Conservation (phyloP, 2,329 filamentous ascomycete genomes). For the Penicillium sp. region DNA sequence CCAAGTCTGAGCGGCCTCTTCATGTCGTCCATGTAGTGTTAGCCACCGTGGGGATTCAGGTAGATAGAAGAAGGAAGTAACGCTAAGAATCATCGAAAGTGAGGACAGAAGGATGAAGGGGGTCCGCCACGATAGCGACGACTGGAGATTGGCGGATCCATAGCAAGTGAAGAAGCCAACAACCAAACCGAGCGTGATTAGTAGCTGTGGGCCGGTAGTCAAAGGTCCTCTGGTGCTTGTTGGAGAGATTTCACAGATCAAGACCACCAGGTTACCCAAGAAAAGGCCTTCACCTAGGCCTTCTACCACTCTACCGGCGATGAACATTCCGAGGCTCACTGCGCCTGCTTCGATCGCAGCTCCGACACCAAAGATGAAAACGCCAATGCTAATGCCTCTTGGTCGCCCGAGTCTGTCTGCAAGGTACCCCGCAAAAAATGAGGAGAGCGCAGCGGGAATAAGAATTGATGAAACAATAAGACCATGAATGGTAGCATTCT, state of each 20-base stretch:
- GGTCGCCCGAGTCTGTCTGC: conserved; percentile 57
- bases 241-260: conserved; percentile 66
- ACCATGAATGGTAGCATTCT: conserved; percentile 59
- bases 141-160: conserved; percentile 53
- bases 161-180: conserved; percentile 65
- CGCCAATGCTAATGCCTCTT: conserved; percentile 54
- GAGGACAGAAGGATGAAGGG: conserved; percentile 57
- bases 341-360: conserved; percentile 57
- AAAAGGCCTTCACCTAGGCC: conserved; percentile 64
- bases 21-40: conserved; percentile 50
- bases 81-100: conserved; percentile 47
- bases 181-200: conserved; percentile 56
- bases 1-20: conserved; percentile 52
- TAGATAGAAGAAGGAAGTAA: conserved; percentile 47
- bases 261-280: conserved; percentile 60
- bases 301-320: conserved; percentile 59
- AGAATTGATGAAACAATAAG: conserved; percentile 64
- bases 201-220: conserved; percentile 57
- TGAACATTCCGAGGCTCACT: conserved; percentile 54
- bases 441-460: conserved; percentile 60
- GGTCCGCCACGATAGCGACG: conserved; percentile 59
- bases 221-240: conserved; percentile 55
- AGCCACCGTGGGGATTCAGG: conserved; percentile 65
- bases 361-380: conserved; percentile 58
- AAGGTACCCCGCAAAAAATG: conserved; percentile 61